These are phyloP conservation scores for Dentipellis sp. DNA, from an alignment of 768 basidiomycete species.

Conservation along the genomic window DNA sequence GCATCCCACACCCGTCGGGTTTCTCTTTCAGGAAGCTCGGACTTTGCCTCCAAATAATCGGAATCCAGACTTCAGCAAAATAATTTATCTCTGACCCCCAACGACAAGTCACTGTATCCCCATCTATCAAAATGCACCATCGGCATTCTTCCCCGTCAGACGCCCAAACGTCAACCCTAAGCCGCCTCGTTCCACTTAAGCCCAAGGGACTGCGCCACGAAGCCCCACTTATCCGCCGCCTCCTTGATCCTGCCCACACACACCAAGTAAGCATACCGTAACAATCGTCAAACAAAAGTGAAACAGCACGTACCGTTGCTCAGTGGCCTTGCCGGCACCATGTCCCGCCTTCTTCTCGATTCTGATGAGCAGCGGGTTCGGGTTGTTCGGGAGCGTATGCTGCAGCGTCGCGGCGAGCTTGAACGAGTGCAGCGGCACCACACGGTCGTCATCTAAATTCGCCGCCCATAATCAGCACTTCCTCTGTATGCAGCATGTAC, in stretches of 20 bases:
- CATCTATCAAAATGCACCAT: too few relatives aligned
- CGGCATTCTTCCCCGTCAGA: too few relatives aligned
- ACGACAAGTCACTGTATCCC: too few relatives aligned
- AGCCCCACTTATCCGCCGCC: constrained; percentile 69
- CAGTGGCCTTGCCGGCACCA: constrained; percentile 72
- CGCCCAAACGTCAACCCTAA: background rate
- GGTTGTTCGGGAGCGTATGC: constrained; percentile 51
- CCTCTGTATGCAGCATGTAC: background rate
- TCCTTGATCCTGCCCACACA: constrained; percentile 51
- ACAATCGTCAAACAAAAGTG: background rate
- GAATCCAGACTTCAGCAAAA: too few relatives aligned
- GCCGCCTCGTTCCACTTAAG: constrained; percentile 19
- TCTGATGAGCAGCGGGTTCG: constrained; percentile 63
- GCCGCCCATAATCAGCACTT: constrained; percentile 1
- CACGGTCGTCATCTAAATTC: constrained; percentile 66
- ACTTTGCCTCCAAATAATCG: too few relatives aligned
- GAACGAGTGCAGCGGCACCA: constrained; percentile 83
- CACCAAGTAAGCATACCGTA: background rate
- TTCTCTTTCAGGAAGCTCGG: too few relatives aligned
- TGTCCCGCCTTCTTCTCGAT: constrained; percentile 78
- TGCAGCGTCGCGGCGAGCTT: constrained; percentile 78
- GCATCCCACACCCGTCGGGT: background rate
- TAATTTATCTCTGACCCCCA: too few relatives aligned
- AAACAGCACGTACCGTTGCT: constrained; percentile 39
- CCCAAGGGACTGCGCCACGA: constrained; percentile 60